These are phyloP conservation scores for Metschnikowia cubensis DNA, from an alignment of 805 yeast genomes.

Conservation along the genomic window DNA sequence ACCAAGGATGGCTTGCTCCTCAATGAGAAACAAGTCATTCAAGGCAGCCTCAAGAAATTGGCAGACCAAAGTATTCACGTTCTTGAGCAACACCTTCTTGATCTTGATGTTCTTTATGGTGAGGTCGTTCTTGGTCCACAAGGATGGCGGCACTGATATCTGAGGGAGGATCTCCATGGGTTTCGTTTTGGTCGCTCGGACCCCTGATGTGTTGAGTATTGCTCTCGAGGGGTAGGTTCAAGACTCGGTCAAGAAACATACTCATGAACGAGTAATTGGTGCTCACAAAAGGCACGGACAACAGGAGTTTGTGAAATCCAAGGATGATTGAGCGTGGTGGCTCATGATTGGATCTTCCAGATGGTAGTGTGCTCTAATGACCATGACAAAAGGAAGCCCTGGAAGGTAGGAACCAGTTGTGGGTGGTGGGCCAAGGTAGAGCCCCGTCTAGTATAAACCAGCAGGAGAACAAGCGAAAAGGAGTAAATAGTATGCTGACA, in stretches of 20 bases:
- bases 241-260: slow-evolving; percentile 23
- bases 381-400: not conserved
- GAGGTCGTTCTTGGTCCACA: slow-evolving; percentile 35
- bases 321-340: not conserved
- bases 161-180: slow-evolving; percentile 29
- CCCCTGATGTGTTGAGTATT: slow-evolving; percentile 9
- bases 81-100: slow-evolving; percentile 30
- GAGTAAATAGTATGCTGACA: not conserved
- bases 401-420: not conserved
- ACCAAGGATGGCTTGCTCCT: slow-evolving; percentile 26
- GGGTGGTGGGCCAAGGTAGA: not conserved
- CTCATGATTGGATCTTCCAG: not conserved
- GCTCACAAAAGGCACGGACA: slow-evolving; percentile 27
- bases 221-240: slow-evolving; percentile 21
- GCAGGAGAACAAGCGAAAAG: not conserved
- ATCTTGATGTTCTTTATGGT: slow-evolving; percentile 28
- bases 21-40: slow-evolving; percentile 18
- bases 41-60: slow-evolving; percentile 6
- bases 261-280: slow-evolving; percentile 25
- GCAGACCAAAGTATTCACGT: slow-evolving; percentile 28
- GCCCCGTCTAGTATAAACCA: not conserved
- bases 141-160: slow-evolving; percentile 31
- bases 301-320: slow-evolving; percentile 22
- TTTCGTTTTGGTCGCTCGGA: not conserved
- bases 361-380: not conserved